A percentile compares a stretch with the other conserved stretches of the same genome.
Conservation (phyloP, 495 filamentous ascomycete genomes). For the Staphylotrichum tortipilum region DNA sequence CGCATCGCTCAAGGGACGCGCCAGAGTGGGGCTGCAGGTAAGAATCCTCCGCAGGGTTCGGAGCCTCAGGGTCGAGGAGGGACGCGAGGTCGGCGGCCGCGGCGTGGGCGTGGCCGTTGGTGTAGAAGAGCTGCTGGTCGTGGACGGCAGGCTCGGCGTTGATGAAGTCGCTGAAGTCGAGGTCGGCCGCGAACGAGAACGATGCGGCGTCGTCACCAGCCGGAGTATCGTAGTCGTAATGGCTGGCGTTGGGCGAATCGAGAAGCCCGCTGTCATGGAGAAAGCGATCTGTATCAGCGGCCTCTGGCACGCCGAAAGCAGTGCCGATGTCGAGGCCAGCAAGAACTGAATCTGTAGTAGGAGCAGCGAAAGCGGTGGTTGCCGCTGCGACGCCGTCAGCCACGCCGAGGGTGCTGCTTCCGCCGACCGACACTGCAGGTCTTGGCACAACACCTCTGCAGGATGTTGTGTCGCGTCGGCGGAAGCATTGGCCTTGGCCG, state of each 20-base stretch:
- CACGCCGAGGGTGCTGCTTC: slow-evolving; percentile 47
- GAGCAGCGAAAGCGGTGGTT: slow-evolving; percentile 44
- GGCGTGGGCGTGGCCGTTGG: slow-evolving; percentile 32
- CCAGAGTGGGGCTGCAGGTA: slow-evolving; percentile 84
- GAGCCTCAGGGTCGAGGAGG: slow-evolving; percentile 42
- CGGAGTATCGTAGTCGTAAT: slow-evolving; percentile 77
- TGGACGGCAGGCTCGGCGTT: slow-evolving; percentile 36
- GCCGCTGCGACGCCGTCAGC: slow-evolving; percentile 47
- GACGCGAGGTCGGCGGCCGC: slow-evolving; percentile 33
- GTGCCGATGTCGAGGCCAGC: slow-evolving; percentile 59
- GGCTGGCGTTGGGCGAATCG: slow-evolving; percentile 55
- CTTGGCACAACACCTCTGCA: slow-evolving; percentile 96
- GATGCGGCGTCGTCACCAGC: slow-evolving; percentile 61
- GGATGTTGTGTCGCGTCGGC: slow-evolving; percentile 99
- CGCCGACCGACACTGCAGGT: slow-evolving; percentile 98
- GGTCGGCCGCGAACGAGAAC: slow-evolving; percentile 41
- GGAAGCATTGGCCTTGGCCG: slow-evolving; percentile 45
- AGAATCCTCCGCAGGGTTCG: slow-evolving; percentile 44
- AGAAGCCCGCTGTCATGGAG: slow-evolving; percentile 69
- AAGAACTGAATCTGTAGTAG: slow-evolving; percentile 55
- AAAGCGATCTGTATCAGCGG: slow-evolving; percentile 57
- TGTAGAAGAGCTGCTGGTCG: slow-evolving; percentile 27
- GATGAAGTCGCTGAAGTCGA: slow-evolving; percentile 49
- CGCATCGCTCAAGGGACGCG: slow-evolving; percentile 86
- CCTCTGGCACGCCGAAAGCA: slow-evolving; percentile 50